Evolutionary conservation across 164 flowering plant genomes (phyloP).

Genomic region (Santalum album): DNA sequence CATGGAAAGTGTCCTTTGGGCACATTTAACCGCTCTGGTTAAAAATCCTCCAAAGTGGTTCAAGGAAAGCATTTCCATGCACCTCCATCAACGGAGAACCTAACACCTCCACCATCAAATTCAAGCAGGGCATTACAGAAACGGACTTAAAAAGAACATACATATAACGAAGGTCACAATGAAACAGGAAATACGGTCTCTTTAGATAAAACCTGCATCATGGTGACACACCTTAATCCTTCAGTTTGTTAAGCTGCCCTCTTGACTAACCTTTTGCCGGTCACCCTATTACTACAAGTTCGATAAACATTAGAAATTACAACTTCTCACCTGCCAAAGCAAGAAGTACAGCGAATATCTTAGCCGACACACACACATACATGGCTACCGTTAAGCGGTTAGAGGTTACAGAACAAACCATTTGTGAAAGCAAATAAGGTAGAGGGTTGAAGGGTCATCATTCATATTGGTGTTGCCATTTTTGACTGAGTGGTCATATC

Average conservation of each 20-base stretch:
- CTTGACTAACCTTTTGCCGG: constrained; percentile 39
- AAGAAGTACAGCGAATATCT: constrained; percentile 17
- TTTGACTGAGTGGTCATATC: constrained; percentile 28
- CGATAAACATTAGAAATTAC: constrained; percentile 33
- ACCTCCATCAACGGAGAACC: too few relatives aligned
- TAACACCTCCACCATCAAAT: too few relatives aligned
- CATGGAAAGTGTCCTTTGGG: too few relatives aligned
- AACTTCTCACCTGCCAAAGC: constrained; percentile 21
- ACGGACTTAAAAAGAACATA: too few relatives aligned
- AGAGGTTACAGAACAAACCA: constrained; percentile 40
- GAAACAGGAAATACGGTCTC: background rate
- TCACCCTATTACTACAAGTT: constrained; percentile 47
- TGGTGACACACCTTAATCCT: background rate
- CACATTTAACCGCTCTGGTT: too few relatives aligned
- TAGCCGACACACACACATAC: constrained; percentile 46
- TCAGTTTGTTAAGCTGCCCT: constrained; percentile 14
- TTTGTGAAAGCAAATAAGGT: constrained; percentile 20
- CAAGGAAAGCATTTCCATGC: too few relatives aligned
- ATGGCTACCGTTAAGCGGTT: constrained; percentile 42
- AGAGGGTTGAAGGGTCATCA: constrained; percentile 16
- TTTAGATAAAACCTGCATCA: background rate
- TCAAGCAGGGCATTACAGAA: too few relatives aligned
- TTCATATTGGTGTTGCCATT: constrained; percentile 38
- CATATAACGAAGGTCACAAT: background rate
- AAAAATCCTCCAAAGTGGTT: too few relatives aligned